Evolutionary conservation across 495 filamentous ascomycete species (phyloP), one percentile per base, ranked within the genome.

Genomic region (Talaromyces thailandensis): DNA sequence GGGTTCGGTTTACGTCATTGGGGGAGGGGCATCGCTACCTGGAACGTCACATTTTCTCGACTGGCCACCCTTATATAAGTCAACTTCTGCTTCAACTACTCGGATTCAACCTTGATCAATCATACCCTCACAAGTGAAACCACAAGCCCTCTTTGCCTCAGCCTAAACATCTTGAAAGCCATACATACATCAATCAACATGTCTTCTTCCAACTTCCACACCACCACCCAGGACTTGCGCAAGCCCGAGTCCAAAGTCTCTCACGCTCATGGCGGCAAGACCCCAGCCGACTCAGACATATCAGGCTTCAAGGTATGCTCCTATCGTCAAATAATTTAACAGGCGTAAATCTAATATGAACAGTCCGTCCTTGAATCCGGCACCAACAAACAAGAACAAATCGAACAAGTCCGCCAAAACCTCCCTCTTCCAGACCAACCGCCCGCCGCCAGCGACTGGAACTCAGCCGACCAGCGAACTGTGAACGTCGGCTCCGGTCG

Each of bases 381-480:
- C 67, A 76, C 71, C 61, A 56, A 78, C 76, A 91, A 91, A 71
- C 66, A 75, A 59, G 73, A 84, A 51, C 75, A 86, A 73, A 87
- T 92, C 65, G 85, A 86, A 21, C 71, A 88, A 68, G 77, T 74
- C 68, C 77, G 84, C 72, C 71, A 85, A 67, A 90, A 91, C 74
- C 84, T 95, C 23, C 89, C 88, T 31, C 81, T 93, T 52, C 91
- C 91, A 12, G 88, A 93, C 2, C 75, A 92, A 40, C 89, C 90
- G 4, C 90, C 90, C 0, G 73, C 76, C 14, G 72, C 84, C 21
- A 88, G 88, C n/a, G 90, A 90, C 74, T 92, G 84, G 84, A 85
- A 91, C 69, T 88, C 87, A 6, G 76, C 79, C 58, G 89, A 93
- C 62, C 77, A 78, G 50, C 76, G 84, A 62, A 88, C 76, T 24